These are phyloP conservation scores for Lumnitzera littorea DNA, from an alignment of 345 rosid genomes.

Conservation along the genomic window DNA sequence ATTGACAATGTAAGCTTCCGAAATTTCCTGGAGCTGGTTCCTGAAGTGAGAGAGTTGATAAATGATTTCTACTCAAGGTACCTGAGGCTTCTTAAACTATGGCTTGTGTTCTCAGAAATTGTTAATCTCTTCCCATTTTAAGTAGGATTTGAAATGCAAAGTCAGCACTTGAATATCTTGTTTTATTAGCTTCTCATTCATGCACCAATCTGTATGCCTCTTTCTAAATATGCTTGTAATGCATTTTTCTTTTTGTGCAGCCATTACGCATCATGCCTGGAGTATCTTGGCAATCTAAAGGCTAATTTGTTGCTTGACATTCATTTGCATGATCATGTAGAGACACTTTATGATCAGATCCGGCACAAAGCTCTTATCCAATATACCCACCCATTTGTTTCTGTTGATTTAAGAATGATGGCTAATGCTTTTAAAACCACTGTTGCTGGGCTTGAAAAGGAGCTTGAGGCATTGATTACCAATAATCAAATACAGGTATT, in stretches of 20 bases:
- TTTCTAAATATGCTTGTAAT: neutral
- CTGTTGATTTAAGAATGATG: conserved; percentile 93
- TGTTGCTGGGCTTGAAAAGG: conserved; percentile 76
- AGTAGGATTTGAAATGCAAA: too few species aligned
- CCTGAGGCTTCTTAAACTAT: neutral
- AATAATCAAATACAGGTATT: conserved; percentile 93
- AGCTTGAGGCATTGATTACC: conserved; percentile 84
- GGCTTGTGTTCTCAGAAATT: neutral
- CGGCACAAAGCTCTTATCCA: conserved; percentile 93
- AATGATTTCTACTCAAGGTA: conserved; percentile 96
- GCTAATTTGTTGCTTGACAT: conserved; percentile 79
- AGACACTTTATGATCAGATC: conserved; percentile 84
- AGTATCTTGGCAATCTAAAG: conserved; percentile 83
- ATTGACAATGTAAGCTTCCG: conserved; percentile 90
- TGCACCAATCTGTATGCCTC: neutral
- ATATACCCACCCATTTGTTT: conserved; percentile 95
- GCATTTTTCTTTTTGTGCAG: conserved; percentile 34
- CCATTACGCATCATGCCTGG: conserved; percentile 89
- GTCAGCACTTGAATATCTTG: too few species aligned
- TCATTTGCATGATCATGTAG: conserved; percentile 87
- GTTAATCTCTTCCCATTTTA: neutral
- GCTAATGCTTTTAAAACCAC: conserved; percentile 95
- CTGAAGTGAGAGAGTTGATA: conserved; percentile 97
- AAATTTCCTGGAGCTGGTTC: conserved; percentile 90
- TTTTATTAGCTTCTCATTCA: too few species aligned